Evolutionary conservation across 2,329 filamentous ascomycete genomes (phyloP), one percentile per base, ranked within the genome.

Genomic region (Pseudogymnoascus sp.): DNA sequence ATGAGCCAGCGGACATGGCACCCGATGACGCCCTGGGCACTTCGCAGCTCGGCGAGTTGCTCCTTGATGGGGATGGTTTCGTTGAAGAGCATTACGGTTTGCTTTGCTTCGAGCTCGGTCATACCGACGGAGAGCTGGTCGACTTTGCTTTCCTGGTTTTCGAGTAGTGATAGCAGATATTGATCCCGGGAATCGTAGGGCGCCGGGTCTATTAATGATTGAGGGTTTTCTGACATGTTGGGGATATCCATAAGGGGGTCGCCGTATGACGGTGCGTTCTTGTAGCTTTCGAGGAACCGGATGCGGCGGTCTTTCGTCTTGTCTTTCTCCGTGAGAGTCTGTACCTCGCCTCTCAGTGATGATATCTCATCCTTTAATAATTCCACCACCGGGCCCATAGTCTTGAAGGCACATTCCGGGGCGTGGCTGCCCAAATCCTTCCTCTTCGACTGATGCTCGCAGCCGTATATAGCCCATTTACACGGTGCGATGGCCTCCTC

Each of bases 41-140:
- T 74, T 38, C 71, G 66, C 17, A 75, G 64, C 71, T 87, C 84
- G 3, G 81, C 79, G n/a, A 87, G 78, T 72, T 86, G 83, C 64
- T 87, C 83, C 64, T 84, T 83, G 65, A 87, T 80, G 7, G 82
- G 83, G 69, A 85, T 79, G 4, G 83, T 81, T 71, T 87, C 83
- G 68, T 85, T 86, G 69, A 87, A 78, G 8, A 85, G 78, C 78
- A 83, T 81, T 73, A 85, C 81, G 33, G 80, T 83, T 69, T 86
- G 83, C 60, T 83, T 80, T 3, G 81, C 82, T 69, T 87, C 84
- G 60, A 85, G 77, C 64, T 86, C 83, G 19, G 80, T 82, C 38
- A 87, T 69, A 44, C 80, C 80, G 63, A 83, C 80, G 61, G 83
- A 81, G 2, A 87, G 73, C 60, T 83, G 80, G 67, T 84, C 82